Conservation (phyloP, 2,329 filamentous ascomycete species). For the Apiospora arundinis region DNA sequence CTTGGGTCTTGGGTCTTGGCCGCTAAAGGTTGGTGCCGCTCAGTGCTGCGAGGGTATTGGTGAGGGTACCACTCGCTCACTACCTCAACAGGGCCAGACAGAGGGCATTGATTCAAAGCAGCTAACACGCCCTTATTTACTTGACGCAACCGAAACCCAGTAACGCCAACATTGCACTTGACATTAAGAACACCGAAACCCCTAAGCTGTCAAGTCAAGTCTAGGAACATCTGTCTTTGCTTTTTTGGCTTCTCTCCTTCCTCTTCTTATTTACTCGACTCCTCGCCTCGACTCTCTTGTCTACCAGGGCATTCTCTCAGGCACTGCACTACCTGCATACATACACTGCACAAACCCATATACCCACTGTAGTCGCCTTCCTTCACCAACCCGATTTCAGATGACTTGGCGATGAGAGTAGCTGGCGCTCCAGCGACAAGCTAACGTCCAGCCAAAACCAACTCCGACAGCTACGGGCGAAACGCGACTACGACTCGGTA, state of each 20-base stretch:
- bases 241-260: background rate
- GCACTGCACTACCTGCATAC: no score
- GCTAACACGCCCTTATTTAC: slow-evolving; percentile 14
- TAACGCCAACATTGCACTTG: slow-evolving; percentile 4
- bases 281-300: background rate
- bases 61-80: no score
- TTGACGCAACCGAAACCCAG: slow-evolving; percentile 15
- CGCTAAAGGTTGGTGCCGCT: no score
- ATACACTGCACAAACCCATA: background rate
- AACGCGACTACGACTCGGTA: slow-evolving; percentile 1
- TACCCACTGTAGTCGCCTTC: background rate
- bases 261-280: background rate
- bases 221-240: slow-evolving; percentile 15
- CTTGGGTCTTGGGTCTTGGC: background rate
- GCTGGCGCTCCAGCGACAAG: slow-evolving; percentile 17
- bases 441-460: slow-evolving; percentile 18
- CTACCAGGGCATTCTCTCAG: background rate
- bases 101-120: slow-evolving; percentile 13
- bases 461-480: slow-evolving; percentile 1
- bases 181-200: slow-evolving; percentile 7
- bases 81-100: no score
- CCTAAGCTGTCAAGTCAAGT: slow-evolving; percentile 10
- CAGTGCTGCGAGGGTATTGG: no score
- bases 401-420: slow-evolving; percentile 17
- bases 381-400: slow-evolving; percentile 3